These are phyloP conservation scores for Kwoniella mangroviensis DNA, from an alignment of 768 basidiomycete species.

Conservation along the genomic window DNA sequence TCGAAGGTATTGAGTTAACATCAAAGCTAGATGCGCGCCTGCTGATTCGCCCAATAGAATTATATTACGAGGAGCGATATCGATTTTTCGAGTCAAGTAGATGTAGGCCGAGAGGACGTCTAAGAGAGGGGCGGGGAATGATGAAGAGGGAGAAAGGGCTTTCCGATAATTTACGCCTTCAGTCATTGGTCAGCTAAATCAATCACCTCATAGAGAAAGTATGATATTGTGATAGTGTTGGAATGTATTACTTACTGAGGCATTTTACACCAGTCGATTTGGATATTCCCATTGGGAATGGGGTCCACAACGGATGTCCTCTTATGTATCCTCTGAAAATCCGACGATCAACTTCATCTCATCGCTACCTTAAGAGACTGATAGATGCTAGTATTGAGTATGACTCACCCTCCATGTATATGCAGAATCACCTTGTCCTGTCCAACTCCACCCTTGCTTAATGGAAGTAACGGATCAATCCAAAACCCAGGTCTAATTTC, in stretches of 20 bases:
- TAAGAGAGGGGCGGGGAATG: conserved; percentile 75
- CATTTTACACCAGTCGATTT: conserved; percentile 25
- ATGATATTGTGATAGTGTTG: not conserved
- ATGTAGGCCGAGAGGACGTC: conserved; percentile 75
- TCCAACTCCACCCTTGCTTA: conserved; percentile 21
- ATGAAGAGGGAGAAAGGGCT: conserved; percentile 62
- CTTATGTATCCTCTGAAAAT: conserved; percentile 37
- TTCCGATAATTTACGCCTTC: conserved; percentile 72
- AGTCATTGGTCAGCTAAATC: conserved; percentile 55
- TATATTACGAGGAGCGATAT: conserved; percentile 68
- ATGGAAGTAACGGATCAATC: conserved; percentile 35
- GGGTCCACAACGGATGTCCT: conserved; percentile 42
- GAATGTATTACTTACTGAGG: conserved; percentile 25
- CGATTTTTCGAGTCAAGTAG: conserved; percentile 66
- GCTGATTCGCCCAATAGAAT: conserved; percentile 76
- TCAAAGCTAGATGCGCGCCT: conserved; percentile 70
- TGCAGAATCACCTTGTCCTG: conserved; percentile 56
- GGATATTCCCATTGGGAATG: conserved; percentile 42
- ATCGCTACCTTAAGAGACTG: not conserved
- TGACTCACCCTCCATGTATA: conserved; percentile 55
- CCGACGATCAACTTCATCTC: not conserved
- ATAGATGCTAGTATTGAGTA: conserved; percentile 14
- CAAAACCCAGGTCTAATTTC: conserved; percentile 37
- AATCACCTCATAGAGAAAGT: not conserved
- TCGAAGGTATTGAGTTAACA: conserved; percentile 51